Conservation (phyloP, 2,329 filamentous ascomycete species). For the Xylariomycetidae sp. region DNA sequence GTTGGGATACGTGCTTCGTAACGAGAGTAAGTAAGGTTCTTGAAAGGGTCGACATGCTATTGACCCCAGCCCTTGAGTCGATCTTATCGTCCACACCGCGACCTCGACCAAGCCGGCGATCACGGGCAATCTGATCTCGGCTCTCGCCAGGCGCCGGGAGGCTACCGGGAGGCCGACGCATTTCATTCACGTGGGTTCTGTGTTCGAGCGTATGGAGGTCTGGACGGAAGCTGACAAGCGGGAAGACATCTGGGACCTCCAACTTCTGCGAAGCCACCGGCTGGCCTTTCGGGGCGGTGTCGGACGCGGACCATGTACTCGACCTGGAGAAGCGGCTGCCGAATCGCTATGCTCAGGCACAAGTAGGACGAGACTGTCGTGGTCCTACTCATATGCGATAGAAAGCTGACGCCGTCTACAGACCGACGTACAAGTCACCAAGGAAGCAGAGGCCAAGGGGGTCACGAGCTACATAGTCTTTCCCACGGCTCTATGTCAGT, state of each 20-base stretch:
- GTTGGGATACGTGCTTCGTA: constrained; percentile 8
- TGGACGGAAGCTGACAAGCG: background rate
- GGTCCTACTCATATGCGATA: background rate
- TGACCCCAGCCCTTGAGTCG: constrained; percentile 20
- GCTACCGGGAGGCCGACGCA: constrained; percentile 21
- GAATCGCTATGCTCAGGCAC: constrained; percentile 24
- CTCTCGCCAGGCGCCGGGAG: constrained; percentile 25
- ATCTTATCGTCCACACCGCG: constrained; percentile 31
- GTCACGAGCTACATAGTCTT: constrained; percentile 27
- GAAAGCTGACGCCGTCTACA: constrained; percentile 5
- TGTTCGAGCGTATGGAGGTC: no score
- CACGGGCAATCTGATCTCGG: constrained; percentile 25
- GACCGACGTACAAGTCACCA: constrained; percentile 24
- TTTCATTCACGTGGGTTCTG: constrained; percentile 31
- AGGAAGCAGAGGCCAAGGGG: constrained; percentile 21
- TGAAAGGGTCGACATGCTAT: constrained; percentile 8
- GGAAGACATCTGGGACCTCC: constrained; percentile 22
- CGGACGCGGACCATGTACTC: constrained; percentile 25
- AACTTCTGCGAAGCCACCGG: constrained; percentile 23
- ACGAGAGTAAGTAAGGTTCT: constrained; percentile 9
- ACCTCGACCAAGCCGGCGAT: constrained; percentile 23
- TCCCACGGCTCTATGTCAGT: no score
- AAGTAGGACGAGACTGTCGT: background rate
- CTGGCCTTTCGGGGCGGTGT: constrained; percentile 26
- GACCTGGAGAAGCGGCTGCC: constrained; percentile 23